Percentiles rank a stretch among this genome's conserved stretches.
These are phyloP conservation scores for Calonectria montana DNA, from an alignment of 2,329 filamentous ascomycete genomes.

Conservation along the genomic window DNA sequence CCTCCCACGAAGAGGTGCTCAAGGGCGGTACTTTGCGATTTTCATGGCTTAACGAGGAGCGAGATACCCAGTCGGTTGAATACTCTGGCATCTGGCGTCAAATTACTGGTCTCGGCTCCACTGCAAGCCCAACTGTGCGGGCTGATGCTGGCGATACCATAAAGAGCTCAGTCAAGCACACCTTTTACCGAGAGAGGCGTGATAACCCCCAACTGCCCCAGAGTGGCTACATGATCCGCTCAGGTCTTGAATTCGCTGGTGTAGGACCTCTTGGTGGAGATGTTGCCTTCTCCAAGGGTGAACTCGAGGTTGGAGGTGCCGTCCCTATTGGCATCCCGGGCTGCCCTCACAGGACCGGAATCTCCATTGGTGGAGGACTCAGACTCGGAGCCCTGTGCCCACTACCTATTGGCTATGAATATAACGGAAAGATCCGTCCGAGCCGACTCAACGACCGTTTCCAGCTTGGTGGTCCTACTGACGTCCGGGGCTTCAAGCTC, in stretches of 20 bases:
- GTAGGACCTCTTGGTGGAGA: slow-evolving; percentile 87
- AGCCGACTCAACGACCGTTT: slow-evolving; percentile 95
- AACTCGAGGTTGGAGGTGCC: slow-evolving; percentile 83
- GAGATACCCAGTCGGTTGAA: slow-evolving; percentile 80
- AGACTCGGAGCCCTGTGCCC: slow-evolving; percentile 87
- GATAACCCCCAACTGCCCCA: slow-evolving; percentile 89
- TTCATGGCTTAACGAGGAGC: slow-evolving; percentile 74
- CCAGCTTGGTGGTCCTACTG: slow-evolving; percentile 91
- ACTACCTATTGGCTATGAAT: slow-evolving; percentile 71
- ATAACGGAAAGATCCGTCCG: slow-evolving; percentile 65
- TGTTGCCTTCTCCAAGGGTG: slow-evolving; percentile 93
- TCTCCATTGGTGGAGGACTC: slow-evolving; percentile 85
- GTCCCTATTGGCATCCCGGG: slow-evolving; percentile 79
- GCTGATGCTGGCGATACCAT: slow-evolving; percentile 89
- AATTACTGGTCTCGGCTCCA: slow-evolving; percentile 79
- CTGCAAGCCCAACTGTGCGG: slow-evolving; percentile 84
- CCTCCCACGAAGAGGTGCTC: slow-evolving; percentile 90
- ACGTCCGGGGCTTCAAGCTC: slow-evolving; percentile 92
- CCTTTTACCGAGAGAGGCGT: slow-evolving; percentile 81
- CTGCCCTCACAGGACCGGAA: slow-evolving; percentile 75
- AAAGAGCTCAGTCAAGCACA: slow-evolving; percentile 88
- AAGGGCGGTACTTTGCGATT: slow-evolving; percentile 83
- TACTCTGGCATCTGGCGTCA: slow-evolving; percentile 91
- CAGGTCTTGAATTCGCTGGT: slow-evolving; percentile 86
- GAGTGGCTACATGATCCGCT: slow-evolving; percentile 82